A percentile compares a stretch with the other conserved stretches of the same genome.
Conservation (phyloP, 345 rosid genomes). For the Syzygium aqueum region DNA sequence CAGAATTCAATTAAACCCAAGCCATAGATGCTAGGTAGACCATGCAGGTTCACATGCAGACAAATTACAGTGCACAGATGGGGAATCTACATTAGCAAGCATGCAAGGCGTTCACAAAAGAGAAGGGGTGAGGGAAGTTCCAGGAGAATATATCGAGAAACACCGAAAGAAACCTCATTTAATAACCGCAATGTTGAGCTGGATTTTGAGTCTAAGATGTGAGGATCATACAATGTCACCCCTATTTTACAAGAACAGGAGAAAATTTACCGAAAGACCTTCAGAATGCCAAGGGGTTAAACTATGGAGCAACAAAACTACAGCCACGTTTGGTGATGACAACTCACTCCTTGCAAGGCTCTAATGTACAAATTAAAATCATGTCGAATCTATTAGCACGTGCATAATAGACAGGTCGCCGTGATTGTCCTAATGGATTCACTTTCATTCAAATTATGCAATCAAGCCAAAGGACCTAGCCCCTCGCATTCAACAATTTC, state of each 20-base stretch:
- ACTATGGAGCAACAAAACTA: not conserved
- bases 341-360: not conserved
- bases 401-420: not conserved
- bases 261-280: not conserved
- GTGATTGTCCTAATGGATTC: not conserved
- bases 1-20: not conserved
- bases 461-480: not conserved
- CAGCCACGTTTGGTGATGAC: not conserved
- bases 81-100: too few species aligned
- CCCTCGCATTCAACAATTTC: not conserved
- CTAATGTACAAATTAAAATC: not conserved
- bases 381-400: not conserved
- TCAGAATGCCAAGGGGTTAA: not conserved
- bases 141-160: not conserved
- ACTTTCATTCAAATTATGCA: not conserved
- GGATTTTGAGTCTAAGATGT: not conserved
- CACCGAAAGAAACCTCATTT: not conserved
- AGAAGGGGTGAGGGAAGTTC: not conserved
- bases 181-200: not conserved
- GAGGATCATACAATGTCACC: not conserved
- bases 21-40: not conserved
- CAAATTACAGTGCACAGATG: too few species aligned
- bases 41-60: not conserved
- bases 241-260: not conserved
- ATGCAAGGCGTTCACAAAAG: too few species aligned